Evolutionary conservation across 139 green algal species (phyloP), one percentile per base, ranked within the genome.

Genomic region (Pseudopediastrum boryanum): DNA sequence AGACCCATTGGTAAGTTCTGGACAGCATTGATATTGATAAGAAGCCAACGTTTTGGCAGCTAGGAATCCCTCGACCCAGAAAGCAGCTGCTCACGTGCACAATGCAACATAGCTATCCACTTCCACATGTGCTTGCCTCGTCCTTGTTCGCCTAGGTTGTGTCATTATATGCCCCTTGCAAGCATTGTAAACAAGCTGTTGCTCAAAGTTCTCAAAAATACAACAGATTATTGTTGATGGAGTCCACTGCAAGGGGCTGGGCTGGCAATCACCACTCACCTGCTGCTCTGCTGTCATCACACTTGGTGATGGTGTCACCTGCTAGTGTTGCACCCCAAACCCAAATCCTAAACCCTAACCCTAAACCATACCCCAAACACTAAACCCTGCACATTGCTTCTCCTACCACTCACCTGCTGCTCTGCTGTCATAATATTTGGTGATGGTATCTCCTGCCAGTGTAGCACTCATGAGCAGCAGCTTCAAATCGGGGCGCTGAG

Each of bases 401-500:
- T 16, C 19, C 16, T 58, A 58, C 19, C 48, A 27, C 16, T 27
- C 48, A 27, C 48, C 16, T 19, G 48, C 16, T 19, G 48, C 48
- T 27, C 16, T 58, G n/a, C n/a, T n/a, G n/a, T 58, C 29, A 23
- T 54, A 83, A 41, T 83, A 89, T 23, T 79, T 25, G 44, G 36
- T 59, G 39, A 84, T 77, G 12, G 42, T 33, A 4, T 27, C 5
- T 25, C 56, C 52, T 72, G 81, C 75, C 13, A 97, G 84, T 4
- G 94, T 98, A 31, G 94, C 94, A 6, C 78, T 91, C 94, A 98
- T 98, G 27, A 98, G 89, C 36, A 98, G 72, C 9, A 97, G 62
- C 13, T 86, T 83, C 70, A 97, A 78, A 62, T 89, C 44, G 0
- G 90, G 92, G 39, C 90, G 82, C 41, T 3, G 13, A 12, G 88